A percentile compares a stretch with the other conserved stretches of the same genome.
Conservation (phyloP, 208 protist genomes). For the Plasmodiophora brassicae region DNA sequence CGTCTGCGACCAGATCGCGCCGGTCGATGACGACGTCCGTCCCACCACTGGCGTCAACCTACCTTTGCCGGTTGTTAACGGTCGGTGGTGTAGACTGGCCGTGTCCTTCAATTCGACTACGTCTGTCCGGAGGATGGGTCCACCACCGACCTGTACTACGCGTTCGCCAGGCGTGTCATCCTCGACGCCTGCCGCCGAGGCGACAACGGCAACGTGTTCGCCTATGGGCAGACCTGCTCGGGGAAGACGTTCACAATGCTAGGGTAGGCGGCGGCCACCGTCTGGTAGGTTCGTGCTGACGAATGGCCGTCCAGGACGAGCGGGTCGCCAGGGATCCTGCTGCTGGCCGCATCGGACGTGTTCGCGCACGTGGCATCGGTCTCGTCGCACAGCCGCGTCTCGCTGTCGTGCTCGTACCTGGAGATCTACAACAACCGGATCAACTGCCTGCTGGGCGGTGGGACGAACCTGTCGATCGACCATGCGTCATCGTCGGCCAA, state of each 20-base stretch:
- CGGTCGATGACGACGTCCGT: no score
- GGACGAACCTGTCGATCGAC: neutral
- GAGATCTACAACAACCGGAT: neutral
- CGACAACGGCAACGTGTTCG: slow-evolving; percentile 55
- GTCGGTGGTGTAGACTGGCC: no score
- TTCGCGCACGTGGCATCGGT: neutral
- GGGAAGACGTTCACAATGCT: slow-evolving; percentile 71
- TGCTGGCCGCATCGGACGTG: neutral
- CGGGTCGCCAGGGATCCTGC: neutral
- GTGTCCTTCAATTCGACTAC: no score
- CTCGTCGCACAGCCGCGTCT: neutral
- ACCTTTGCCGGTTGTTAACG: no score
- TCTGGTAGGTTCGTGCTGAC: neutral
- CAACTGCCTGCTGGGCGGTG: neutral
- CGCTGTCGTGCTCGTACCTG: neutral
- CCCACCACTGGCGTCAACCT: no score
- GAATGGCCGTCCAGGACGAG: neutral
- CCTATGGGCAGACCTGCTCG: slow-evolving; percentile 66
- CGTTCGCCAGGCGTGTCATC: neutral
- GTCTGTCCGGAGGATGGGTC: neutral
- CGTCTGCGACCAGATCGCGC: no score
- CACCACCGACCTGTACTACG: neutral
- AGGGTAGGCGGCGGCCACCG: neutral
- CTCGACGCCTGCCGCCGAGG: neutral
- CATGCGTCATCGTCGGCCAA: neutral